Conservation (phyloP, 345 rosid genomes). For the Corymbia maculata region DNA sequence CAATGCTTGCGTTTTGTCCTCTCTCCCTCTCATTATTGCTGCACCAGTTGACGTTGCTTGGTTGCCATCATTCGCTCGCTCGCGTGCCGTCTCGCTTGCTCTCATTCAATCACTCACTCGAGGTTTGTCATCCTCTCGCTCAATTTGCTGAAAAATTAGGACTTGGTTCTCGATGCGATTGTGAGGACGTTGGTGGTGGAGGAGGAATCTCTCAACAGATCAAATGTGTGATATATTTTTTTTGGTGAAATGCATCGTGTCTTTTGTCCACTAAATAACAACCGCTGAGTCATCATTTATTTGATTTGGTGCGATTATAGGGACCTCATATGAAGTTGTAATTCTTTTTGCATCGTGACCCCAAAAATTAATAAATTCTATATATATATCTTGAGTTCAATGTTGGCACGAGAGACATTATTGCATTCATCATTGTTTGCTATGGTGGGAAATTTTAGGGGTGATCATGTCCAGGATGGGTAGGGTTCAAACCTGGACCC, state of each 20-base stretch:
- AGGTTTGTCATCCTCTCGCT: not conserved
- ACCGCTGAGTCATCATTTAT: not conserved
- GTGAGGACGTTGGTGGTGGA: not conserved
- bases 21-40: not conserved
- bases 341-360: fast-evolving
- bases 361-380: not conserved
- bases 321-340: not conserved
- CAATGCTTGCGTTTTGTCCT: not conserved
- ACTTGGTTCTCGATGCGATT: fast-evolving
- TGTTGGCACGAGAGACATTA: not conserved
- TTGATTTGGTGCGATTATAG: not conserved
- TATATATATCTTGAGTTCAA: not conserved
- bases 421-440: not conserved
- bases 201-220: not conserved
- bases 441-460: not conserved
- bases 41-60: fast-evolving
- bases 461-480: too few relatives aligned
- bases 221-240: not conserved
- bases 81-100: fast-evolving
- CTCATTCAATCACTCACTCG: not conserved
- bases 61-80: not conserved
- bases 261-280: not conserved
- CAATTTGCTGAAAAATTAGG: not conserved
- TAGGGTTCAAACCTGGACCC: too few relatives aligned
- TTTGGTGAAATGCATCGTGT: not conserved